Percentiles rank a stretch among this genome's conserved stretches.
Conservation (phyloP, 208 protist species). For the Leishmania braziliensis region DNA sequence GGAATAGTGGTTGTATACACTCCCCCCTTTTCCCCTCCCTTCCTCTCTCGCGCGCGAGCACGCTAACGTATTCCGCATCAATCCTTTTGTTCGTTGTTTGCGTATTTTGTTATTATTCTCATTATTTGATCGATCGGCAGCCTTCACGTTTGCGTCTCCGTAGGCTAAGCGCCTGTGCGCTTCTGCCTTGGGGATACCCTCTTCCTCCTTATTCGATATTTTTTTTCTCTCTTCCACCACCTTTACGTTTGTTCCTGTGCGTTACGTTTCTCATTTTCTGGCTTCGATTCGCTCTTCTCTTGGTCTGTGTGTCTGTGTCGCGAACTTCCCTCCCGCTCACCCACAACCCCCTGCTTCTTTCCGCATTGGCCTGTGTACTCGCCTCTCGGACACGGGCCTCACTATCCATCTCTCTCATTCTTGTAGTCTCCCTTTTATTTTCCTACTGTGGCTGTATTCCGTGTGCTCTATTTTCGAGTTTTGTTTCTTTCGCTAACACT, state of each 20-base stretch:
- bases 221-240: background rate
- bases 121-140: conserved; percentile 2
- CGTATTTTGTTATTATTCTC: conserved; percentile 15
- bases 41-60: background rate
- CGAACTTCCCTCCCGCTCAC: background rate
- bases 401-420: background rate
- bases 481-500: background rate
- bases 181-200: background rate
- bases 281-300: no score
- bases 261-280: background rate
- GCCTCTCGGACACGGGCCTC: no score
- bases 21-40: background rate
- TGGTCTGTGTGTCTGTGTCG: background rate
- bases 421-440: no score
- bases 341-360: background rate
- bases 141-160: background rate
- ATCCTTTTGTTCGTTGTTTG: conserved; percentile 5
- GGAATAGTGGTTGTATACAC: background rate
- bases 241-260: background rate
- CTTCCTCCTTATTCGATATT: background rate
- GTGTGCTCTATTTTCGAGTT: background rate
- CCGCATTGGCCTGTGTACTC: background rate
- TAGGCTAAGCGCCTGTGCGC: background rate
- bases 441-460: background rate
- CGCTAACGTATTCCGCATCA: background rate